Base-by-base conservation (phyloP, 2,329 filamentous ascomycete species). In the Nigrospora oryzae region DNA sequence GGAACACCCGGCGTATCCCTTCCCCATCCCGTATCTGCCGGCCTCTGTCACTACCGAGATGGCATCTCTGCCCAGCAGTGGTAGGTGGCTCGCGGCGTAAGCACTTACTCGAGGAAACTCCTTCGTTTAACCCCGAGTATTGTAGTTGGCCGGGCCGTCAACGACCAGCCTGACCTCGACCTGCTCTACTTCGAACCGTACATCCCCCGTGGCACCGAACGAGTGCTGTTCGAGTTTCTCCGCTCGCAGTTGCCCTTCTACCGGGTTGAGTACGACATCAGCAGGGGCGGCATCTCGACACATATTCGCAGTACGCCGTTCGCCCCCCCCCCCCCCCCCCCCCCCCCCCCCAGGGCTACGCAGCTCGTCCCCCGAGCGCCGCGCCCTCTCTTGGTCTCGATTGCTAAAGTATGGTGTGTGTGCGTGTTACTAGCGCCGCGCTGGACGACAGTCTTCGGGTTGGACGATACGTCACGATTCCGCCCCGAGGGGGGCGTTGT, bases 131-230 rank as follows among this genome's bases (percentile, higher is more conserved):
- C 23, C 23, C 23, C 5, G 23, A 10, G 23, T 7, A 10, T 28
- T 28, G 23, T 10, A 16, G 68, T 76, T 48, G 76, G 73, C 1
- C 71, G 65, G 38, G 54, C 59, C 3, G 83, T 89, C 51, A 79
- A 79, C 52, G 72, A 88, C 55, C 79, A 85, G 54, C 75, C 78
- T 0, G 76, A 89, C 50, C 71, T 90, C 0, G 83, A 90, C 57
- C 69, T 91, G 0, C 63, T 90, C 10, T 87, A 87, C 63, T 90
- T 84, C 58, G 74, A 87, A 54, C 85, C 86, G 0, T 90, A 85
- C 51, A 72, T 90, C 4, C 75, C 82, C 0, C 64, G 69, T 2
- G 61, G 71, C 12, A 68, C 78, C 11, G 70, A 78, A 16, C 69
- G 71, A 4, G 68, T 77, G 4, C 62, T 89, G 0, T 91, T 90